Evolutionary conservation across 2,329 filamentous ascomycete species (phyloP).

Genomic region (Graphilbum fragrans): DNA sequence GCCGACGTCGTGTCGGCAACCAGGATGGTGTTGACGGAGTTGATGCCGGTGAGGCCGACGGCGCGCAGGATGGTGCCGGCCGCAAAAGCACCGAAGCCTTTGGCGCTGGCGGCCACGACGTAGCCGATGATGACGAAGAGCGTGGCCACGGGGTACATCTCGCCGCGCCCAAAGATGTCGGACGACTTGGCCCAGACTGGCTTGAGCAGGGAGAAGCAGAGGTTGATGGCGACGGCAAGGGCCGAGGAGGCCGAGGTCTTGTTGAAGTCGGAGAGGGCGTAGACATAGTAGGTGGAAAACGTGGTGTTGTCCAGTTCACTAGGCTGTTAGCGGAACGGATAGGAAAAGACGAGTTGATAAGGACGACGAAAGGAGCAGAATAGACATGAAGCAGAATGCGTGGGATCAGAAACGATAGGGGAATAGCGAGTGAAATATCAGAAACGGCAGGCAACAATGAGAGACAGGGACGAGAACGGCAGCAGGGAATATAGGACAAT

Average conservation of each 20-base stretch:
- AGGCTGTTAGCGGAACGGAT: too few species aligned
- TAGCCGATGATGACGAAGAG: constrained; percentile 42
- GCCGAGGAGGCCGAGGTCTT: constrained; percentile 17
- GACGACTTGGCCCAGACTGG: constrained; percentile 49
- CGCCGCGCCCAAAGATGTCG: constrained; percentile 49
- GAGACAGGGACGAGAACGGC: too few species aligned
- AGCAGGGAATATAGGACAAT: too few species aligned
- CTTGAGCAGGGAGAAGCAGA: constrained; percentile 41
- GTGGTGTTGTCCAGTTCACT: constrained; percentile 19
- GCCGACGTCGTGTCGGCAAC: constrained; percentile 46
- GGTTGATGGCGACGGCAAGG: constrained; percentile 18
- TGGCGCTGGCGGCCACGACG: constrained; percentile 38
- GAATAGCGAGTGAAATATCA: too few species aligned
- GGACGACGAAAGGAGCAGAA: too few species aligned
- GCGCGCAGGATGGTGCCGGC: constrained; percentile 44
- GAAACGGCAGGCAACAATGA: too few species aligned
- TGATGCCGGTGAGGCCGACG: constrained; percentile 45
- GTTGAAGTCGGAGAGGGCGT: constrained; percentile 19
- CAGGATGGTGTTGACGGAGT: constrained; percentile 43
- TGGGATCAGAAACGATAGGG: too few species aligned
- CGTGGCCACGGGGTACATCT: constrained; percentile 44
- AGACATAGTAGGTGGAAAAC: constrained; percentile 18
- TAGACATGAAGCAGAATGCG: too few species aligned
- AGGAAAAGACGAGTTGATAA: too few species aligned
- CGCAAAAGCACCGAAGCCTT: constrained; percentile 29